These are phyloP conservation scores for Aspergillus sp. DNA, from an alignment of 2,329 filamentous ascomycete species.

Conservation along the genomic window DNA sequence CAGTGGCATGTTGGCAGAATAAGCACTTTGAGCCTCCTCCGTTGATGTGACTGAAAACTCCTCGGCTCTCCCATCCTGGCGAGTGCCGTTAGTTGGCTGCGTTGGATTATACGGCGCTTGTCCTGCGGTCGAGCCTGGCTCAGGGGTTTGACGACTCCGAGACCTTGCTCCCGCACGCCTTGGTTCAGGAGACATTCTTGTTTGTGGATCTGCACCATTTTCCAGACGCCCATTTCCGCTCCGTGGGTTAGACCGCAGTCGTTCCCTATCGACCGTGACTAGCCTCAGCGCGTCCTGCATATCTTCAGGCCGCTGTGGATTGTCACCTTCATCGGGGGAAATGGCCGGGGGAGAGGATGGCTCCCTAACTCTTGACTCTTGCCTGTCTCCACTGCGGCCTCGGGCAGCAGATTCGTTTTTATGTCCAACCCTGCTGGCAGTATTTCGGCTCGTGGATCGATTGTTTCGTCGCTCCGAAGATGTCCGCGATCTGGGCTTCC, in stretches of 20 bases:
- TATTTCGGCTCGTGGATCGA: slow-evolving; percentile 35
- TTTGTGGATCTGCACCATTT: slow-evolving; percentile 32
- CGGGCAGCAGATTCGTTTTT: slow-evolving; percentile 27
- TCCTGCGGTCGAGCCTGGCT: slow-evolving; percentile 11
- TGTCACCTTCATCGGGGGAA: slow-evolving; percentile 36
- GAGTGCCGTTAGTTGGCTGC: slow-evolving; percentile 5
- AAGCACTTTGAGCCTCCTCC: slow-evolving; percentile 16
- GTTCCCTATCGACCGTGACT: slow-evolving; percentile 36
- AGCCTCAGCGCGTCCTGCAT: slow-evolving; percentile 52
- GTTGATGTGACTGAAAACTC: slow-evolving; percentile 4
- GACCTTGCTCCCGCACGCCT: slow-evolving; percentile 26
- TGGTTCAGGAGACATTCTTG: slow-evolving; percentile 40
- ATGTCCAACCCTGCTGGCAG: slow-evolving; percentile 27
- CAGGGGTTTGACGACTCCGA: slow-evolving; percentile 24
- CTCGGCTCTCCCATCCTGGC: slow-evolving; percentile 5
- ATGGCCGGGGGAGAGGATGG: slow-evolving; percentile 75
- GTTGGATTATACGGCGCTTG: slow-evolving; percentile 5
- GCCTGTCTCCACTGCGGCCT: slow-evolving; percentile 55
- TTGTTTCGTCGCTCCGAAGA: slow-evolving; percentile 22
- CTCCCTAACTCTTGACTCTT: slow-evolving; percentile 53
- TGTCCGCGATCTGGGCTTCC: slow-evolving; percentile 27
- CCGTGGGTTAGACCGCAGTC: slow-evolving; percentile 40
- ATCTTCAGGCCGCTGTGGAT: background rate
- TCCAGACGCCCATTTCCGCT: slow-evolving; percentile 43
- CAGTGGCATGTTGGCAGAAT: slow-evolving; percentile 14